These are phyloP conservation scores for Pseudopithomyces chartarum DNA, from an alignment of 2,329 filamentous ascomycete species.

Conservation along the genomic window DNA sequence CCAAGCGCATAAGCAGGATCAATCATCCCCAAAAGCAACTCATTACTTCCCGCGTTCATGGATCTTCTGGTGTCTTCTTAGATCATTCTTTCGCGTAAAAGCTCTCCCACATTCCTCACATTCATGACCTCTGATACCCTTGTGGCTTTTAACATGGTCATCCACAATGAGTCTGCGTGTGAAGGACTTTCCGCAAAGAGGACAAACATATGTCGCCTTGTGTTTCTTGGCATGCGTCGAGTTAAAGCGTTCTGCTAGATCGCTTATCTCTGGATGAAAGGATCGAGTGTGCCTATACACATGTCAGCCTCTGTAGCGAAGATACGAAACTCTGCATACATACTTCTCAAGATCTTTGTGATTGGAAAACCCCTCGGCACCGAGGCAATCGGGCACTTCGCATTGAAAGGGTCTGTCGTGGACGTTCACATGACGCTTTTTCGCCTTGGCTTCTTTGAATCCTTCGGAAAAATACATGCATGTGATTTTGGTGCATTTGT, in stretches of 20 bases:
- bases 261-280: constrained; percentile 33
- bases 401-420: constrained; percentile 52
- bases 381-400: constrained; percentile 39
- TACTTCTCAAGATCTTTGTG: constrained; percentile 44
- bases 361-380: constrained; percentile 48
- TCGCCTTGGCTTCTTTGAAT: constrained; percentile 35
- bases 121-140: constrained; percentile 25
- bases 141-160: constrained; percentile 46
- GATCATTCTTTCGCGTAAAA: constrained; percentile 31
- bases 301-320: background rate
- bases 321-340: background rate
- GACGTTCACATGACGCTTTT: constrained; percentile 45
- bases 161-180: constrained; percentile 45
- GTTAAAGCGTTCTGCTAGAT: constrained; percentile 27
- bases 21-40: background rate
- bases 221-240: constrained; percentile 13
- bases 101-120: constrained; percentile 35
- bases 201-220: constrained; percentile 36
- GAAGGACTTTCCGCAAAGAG: constrained; percentile 45
- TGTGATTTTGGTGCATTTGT: constrained; percentile 49
- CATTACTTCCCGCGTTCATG: constrained; percentile 23
- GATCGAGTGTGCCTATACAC: constrained; percentile 19
- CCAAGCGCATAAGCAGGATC: background rate
- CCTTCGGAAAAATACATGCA: constrained; percentile 53
- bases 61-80: constrained; percentile 28